Base-by-base conservation (phyloP, 192 early-diverging fungal genomes). In the Coemansia sp. region DNA sequence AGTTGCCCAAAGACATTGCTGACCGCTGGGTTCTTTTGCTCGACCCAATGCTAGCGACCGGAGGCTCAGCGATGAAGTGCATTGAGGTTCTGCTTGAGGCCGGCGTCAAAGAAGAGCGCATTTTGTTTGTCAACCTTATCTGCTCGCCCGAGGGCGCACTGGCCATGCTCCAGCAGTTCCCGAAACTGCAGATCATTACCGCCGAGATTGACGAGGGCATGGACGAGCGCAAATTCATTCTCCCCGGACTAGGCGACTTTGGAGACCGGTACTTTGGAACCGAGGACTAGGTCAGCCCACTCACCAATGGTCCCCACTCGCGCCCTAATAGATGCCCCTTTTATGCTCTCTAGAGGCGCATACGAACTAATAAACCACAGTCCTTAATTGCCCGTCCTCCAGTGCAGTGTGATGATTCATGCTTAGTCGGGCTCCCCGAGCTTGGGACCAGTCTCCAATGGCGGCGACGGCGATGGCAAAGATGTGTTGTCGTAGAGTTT, bases 11-110 rank as follows among this genome's bases (percentile, higher is more conserved):
- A 49, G 94, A 94, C 60, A 91, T 93, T 53, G 77, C 82, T 3
- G 76, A 81, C 34, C 85, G 92, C 43, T 93, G 83, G 74, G 87
- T 89, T 40, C 68, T 97, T 35, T 77, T 97, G 22, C 80, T 97
- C 15, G 94, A 97, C 55, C 94, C 94, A 21, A 97, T 97, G 94
- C 85, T 97, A 85, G 92, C 92, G 11, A 97, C 94, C 25, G 94
- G 94, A 15, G 94, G 94, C 27, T 93, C 91, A 22, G 94, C 92
- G 5, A 89, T 88, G 64, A 90, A 94, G 69, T 92, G 91, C 30
- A 85, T 94, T 23, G 84, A 97, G 81, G 89, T 90, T 0, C 79
- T 97, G 62, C 70, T 93, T 7, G 86, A 90, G 45, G 79, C 88
- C 42, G 88, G 86, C 19, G 94, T 97, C 11, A 66, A 73, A 29